These are phyloP conservation scores for Pichia thaimueangensis DNA, from an alignment of 805 yeast species.

Conservation along the genomic window DNA sequence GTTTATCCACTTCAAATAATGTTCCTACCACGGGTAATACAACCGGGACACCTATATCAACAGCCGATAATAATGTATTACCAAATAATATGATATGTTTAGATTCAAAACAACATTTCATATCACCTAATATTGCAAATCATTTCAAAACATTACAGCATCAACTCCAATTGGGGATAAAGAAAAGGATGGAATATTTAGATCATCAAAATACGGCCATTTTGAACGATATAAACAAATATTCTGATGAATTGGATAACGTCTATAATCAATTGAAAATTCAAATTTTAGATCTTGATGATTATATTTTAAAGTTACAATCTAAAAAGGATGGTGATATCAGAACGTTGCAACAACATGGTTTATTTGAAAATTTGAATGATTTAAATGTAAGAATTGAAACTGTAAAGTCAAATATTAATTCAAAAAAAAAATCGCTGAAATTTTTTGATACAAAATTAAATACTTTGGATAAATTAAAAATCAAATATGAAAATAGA, in stretches of 20 bases:
- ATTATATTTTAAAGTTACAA: constrained; percentile 25
- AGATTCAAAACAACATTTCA: constrained; percentile 4
- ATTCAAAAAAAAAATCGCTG: constrained; percentile 19
- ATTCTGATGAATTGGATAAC: constrained; percentile 23
- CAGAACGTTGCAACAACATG: constrained; percentile 16
- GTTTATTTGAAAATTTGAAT: constrained; percentile 23
- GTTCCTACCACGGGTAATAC: background rate
- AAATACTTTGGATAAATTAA: constrained; percentile 16
- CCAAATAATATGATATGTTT: background rate
- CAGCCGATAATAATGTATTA: too few relatives aligned
- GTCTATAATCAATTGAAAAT: constrained; percentile 26
- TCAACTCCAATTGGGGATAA: constrained; percentile 20
- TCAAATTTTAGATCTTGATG: constrained; percentile 24
- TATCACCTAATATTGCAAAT: constrained; percentile 15
- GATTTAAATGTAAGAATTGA: constrained; percentile 26
- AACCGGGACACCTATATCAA: background rate
- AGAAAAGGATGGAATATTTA: constrained; percentile 21
- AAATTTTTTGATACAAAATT: constrained; percentile 18
- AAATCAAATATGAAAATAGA: constrained; percentile 12
- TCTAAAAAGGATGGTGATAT: constrained; percentile 23
- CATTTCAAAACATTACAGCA: constrained; percentile 26
- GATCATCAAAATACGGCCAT: constrained; percentile 27
- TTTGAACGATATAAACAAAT: constrained; percentile 21
- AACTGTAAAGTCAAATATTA: constrained; percentile 18
- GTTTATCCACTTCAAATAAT: background rate